Conservation (phyloP, 2,329 filamentous ascomycete genomes). For the Penicillium verrucosum region DNA sequence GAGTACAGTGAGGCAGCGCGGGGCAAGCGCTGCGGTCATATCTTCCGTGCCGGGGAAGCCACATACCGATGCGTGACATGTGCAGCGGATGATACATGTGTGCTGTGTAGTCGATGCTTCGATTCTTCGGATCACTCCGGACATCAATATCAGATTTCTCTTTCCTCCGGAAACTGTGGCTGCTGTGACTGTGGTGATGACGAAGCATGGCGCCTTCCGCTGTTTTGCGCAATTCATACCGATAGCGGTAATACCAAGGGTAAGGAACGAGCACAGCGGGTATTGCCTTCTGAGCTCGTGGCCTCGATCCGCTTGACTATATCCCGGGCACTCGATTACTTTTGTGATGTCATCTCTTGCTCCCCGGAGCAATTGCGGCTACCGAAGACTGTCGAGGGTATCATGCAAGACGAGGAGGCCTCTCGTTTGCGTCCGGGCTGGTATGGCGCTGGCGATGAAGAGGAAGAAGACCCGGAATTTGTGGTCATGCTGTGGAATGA, state of each 20-base stretch:
- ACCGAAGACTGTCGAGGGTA: slow-evolving; percentile 76
- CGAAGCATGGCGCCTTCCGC: slow-evolving; percentile 85
- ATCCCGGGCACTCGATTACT: slow-evolving; percentile 80
- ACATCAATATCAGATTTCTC: slow-evolving; percentile 83
- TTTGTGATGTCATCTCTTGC: slow-evolving; percentile 97
- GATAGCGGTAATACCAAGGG: slow-evolving; percentile 51
- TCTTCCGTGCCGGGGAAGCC: slow-evolving; percentile 90
- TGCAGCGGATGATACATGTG: slow-evolving; percentile 90
- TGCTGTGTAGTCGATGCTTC: slow-evolving; percentile 90
- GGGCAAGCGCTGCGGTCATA: slow-evolving; percentile 93
- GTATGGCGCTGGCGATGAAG: slow-evolving; percentile 62
- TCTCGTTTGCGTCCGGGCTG: slow-evolving; percentile 75
- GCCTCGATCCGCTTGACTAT: slow-evolving; percentile 82
- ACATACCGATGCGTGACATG: slow-evolving; percentile 94
- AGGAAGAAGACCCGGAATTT: slow-evolving; percentile 68
- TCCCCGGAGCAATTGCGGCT: slow-evolving; percentile 91
- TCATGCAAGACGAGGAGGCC: slow-evolving; percentile 73
- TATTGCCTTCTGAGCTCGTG: slow-evolving; percentile 71
- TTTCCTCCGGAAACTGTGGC: slow-evolving; percentile 86
- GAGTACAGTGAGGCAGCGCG: slow-evolving; percentile 91
- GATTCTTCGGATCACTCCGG: slow-evolving; percentile 92
- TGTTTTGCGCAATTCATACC: slow-evolving; percentile 88
- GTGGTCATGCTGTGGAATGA: slow-evolving; percentile 94
- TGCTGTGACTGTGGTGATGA: slow-evolving; percentile 97
- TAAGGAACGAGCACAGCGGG: slow-evolving; percentile 58